Conservation (phyloP, 1,284 basidiomycete species). For the Inonotus hispidus region DNA sequence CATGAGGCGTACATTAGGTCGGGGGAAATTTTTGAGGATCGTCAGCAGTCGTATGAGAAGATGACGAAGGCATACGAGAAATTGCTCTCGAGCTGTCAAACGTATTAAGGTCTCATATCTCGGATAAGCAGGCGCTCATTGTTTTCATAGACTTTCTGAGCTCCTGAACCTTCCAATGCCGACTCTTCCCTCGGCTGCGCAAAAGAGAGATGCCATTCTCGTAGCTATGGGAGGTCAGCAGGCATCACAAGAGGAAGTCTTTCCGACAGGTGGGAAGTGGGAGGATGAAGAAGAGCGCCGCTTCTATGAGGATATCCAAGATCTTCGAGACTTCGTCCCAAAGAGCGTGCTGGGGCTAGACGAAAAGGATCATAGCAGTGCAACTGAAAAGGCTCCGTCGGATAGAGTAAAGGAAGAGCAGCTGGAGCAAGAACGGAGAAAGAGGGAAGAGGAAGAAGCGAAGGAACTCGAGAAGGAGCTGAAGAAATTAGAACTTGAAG, state of each 20-base stretch:
- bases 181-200: slow-evolving; percentile 71
- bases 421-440: slow-evolving; percentile 38
- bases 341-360: slow-evolving; percentile 83
- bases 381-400: slow-evolving; percentile 26
- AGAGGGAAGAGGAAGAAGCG: slow-evolving; percentile 47
- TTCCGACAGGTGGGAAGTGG: slow-evolving; percentile 81
- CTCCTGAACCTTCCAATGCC: slow-evolving; percentile 80
- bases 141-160: slow-evolving; percentile 70
- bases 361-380: slow-evolving; percentile 34
- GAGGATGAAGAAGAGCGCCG: slow-evolving; percentile 95
- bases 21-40: slow-evolving; percentile 98
- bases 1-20: slow-evolving; percentile 99
- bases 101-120: slow-evolving; percentile 42
- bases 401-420: slow-evolving; percentile 40
- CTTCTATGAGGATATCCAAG: slow-evolving; percentile 93
- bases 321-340: slow-evolving; percentile 89
- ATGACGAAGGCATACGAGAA: slow-evolving; percentile 96
- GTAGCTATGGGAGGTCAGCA: slow-evolving; percentile 49
- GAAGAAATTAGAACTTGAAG: slow-evolving; percentile 38
- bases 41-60: slow-evolving; percentile 97
- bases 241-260: slow-evolving; percentile 53
- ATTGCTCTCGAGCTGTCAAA: slow-evolving; percentile 78
- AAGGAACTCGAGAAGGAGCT: slow-evolving; percentile 70
- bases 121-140: not conserved
- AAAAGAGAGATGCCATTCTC: slow-evolving; percentile 73